Percentiles rank a stretch among this genome's conserved stretches.
Evolutionary conservation across 495 filamentous ascomycete genomes (phyloP).

Genomic region (Aspergillus bertholletiae): DNA sequence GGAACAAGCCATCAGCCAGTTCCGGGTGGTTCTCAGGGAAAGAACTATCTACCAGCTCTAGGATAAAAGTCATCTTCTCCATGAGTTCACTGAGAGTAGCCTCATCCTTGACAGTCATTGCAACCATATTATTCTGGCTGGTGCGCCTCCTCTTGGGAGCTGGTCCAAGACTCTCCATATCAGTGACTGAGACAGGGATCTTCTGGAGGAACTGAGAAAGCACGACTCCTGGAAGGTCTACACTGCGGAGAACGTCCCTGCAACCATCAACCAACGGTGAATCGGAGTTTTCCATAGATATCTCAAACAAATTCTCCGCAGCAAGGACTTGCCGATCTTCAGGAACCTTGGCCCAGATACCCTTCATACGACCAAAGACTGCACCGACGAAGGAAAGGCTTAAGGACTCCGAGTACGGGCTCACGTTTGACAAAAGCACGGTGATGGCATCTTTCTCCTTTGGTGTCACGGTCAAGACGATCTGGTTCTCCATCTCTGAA

Average conservation of each 20-base stretch:
- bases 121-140: conserved; percentile 58
- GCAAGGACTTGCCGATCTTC: conserved; percentile 55
- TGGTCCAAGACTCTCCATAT: conserved; percentile 60
- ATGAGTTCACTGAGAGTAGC: conserved; percentile 59
- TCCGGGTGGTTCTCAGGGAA: conserved; percentile 65
- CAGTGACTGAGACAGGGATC: conserved; percentile 58
- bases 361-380: conserved; percentile 60
- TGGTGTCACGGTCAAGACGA: conserved; percentile 59
- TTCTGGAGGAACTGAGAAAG: conserved; percentile 66
- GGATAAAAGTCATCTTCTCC: conserved; percentile 76
- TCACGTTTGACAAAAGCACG: conserved; percentile 49
- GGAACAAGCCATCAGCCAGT: conserved; percentile 74
- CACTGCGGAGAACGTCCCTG: conserved; percentile 61
- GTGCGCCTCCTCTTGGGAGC: conserved; percentile 72
- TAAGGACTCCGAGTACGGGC: conserved; percentile 40
- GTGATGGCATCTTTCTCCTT: conserved; percentile 65
- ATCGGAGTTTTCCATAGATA: conserved; percentile 34
- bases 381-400: conserved; percentile 54
- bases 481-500: conserved; percentile 52
- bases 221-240: conserved; percentile 66
- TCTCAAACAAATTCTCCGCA: conserved; percentile 58
- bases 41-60: conserved; percentile 81
- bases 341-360: conserved; percentile 69
- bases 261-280: conserved; percentile 48
- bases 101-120: conserved; percentile 40